Evolutionary conservation across 2,329 filamentous ascomycete genomes (phyloP).

Genomic region (Aspergillus aculeatinus): DNA sequence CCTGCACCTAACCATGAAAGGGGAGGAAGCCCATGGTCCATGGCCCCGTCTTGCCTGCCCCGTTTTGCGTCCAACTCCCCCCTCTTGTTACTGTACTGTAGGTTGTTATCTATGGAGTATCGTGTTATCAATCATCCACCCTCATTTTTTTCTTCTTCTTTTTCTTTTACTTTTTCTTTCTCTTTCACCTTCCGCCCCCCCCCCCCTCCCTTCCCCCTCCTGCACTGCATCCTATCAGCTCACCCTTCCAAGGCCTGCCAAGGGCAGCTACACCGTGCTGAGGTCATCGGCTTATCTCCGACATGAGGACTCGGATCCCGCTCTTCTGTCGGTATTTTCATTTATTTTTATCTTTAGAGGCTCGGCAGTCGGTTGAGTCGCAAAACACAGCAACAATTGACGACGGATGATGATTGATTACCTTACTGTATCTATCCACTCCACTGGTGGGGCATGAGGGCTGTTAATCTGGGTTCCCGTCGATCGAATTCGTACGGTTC

Average conservation of each 20-base stretch:
- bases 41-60: not conserved
- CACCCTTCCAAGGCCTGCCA: not conserved
- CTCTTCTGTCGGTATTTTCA: too few species aligned
- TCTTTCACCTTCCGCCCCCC: not conserved
- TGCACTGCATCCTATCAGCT: not conserved
- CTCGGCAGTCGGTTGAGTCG: not conserved
- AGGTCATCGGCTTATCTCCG: not conserved
- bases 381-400: not conserved
- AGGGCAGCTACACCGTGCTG: not conserved
- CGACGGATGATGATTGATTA: not conserved
- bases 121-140: conserved; percentile 1
- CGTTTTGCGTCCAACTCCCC: not conserved
- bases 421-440: not conserved
- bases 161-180: not conserved
- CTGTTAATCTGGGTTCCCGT: not conserved
- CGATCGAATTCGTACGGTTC: not conserved
- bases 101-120: not conserved
- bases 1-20: conserved; percentile 1
- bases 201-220: not conserved
- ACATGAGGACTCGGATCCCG: too few species aligned
- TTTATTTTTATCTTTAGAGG: not conserved
- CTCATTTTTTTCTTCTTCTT: too few species aligned
- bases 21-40: conserved; percentile 5
- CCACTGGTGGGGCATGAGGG: not conserved
- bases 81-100: not conserved